phyloP scores from a whole-genome alignment of 2,329 filamentous ascomycete species.

The Pseudogymnoascus sp. region DNA sequence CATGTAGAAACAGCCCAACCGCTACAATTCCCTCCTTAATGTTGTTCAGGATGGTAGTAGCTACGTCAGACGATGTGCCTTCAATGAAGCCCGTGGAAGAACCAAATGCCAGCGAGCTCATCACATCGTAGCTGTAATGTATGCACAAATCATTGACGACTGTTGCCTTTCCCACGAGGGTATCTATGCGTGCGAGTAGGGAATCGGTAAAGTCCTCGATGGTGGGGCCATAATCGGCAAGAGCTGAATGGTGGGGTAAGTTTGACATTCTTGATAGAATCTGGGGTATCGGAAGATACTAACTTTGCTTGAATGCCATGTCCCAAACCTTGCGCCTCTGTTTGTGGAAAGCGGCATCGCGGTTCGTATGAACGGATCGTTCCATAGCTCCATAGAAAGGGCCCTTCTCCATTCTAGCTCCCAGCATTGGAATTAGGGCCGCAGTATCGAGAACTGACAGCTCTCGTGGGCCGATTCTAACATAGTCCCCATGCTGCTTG shows the following conservation, averaged over 20 bases:
- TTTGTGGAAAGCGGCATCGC: constrained; percentile 18
- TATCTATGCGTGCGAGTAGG: constrained; percentile 13
- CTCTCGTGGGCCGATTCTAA: constrained; percentile 18
- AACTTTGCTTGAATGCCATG: constrained; percentile 3
- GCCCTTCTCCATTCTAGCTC: constrained; percentile 15
- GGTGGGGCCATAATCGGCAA: constrained; percentile 19
- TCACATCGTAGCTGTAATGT: constrained; percentile 22
- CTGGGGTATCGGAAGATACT: neutral
- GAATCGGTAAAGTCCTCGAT: constrained; percentile 16
- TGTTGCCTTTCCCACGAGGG: constrained; percentile 15
- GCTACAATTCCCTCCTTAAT: constrained; percentile 12
- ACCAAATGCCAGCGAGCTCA: constrained; percentile 23
- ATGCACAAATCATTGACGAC: constrained; percentile 20
- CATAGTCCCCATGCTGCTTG: constrained; percentile 20
- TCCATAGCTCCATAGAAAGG: constrained; percentile 19
- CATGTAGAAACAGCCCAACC: constrained; percentile 13
- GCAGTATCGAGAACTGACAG: constrained; percentile 17
- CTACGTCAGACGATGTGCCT: constrained; percentile 9
- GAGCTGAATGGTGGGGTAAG: constrained; percentile 8
- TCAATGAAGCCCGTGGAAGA: constrained; percentile 11
- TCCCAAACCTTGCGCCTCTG: constrained; percentile 12
- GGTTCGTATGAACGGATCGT: constrained; percentile 12
- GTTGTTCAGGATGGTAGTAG: constrained; percentile 11
- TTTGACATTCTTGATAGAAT: neutral
- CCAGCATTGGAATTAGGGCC: constrained; percentile 15